phyloP scores from a whole-genome alignment of 352 stramenopile species.

The Aphanomyces astaci region DNA sequence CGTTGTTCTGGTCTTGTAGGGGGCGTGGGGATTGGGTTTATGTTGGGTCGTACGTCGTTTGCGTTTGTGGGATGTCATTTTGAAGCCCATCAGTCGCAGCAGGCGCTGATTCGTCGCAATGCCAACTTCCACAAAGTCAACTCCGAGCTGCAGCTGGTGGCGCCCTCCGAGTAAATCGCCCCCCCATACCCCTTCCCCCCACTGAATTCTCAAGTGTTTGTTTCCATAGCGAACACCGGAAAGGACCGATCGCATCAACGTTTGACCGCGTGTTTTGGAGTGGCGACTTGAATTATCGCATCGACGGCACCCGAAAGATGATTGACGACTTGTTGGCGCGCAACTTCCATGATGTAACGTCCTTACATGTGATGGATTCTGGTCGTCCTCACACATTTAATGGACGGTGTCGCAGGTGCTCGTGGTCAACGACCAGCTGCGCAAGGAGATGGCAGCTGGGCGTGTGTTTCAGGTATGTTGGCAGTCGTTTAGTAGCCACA shows the following conservation, averaged over 20 bases:
- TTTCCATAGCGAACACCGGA: neutral
- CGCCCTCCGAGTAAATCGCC: neutral
- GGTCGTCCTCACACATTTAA: no score
- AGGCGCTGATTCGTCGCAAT: constrained; percentile 81
- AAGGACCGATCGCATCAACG: constrained; percentile 34
- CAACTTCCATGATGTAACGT: constrained; percentile 47
- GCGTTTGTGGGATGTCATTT: constrained; percentile 92
- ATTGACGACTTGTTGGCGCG: constrained; percentile 68
- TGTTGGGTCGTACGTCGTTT: constrained; percentile 68
- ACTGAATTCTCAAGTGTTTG: neutral
- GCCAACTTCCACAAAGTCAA: constrained; percentile 87
- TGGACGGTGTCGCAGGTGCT: constrained; percentile 48
- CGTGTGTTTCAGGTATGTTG: constrained; percentile 58
- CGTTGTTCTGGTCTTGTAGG: constrained; percentile 24
- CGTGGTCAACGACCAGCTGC: constrained; percentile 88
- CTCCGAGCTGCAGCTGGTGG: constrained; percentile 47
- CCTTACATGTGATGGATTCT: no score
- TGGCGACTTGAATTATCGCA: constrained; percentile 91
- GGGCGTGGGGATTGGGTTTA: constrained; percentile 87
- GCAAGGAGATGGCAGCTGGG: constrained; percentile 63
- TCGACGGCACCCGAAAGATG: constrained; percentile 86
- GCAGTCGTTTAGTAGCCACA: neutral
- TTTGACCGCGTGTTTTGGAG: constrained; percentile 92
- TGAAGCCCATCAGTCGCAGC: constrained; percentile 83
- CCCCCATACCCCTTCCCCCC: neutral